Percentiles rank a stretch among this genome's conserved stretches.
Evolutionary conservation across 129 eudicot species (phyloP).

Genomic region (Lonicera japonica): DNA sequence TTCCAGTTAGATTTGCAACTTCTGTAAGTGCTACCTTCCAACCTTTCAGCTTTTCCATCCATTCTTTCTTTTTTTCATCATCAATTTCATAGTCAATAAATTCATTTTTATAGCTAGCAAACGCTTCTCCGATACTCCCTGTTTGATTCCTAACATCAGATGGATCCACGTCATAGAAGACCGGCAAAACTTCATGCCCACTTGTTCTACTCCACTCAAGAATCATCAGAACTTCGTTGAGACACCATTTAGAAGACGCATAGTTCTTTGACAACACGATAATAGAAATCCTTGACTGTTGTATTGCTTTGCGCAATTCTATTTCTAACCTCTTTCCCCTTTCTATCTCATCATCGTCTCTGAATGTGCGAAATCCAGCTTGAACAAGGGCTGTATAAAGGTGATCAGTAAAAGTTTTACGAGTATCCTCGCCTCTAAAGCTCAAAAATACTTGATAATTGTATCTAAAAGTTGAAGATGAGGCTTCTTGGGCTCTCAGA

Average conservation of each 20-base stretch:
- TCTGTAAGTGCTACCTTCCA: conserved; percentile 18
- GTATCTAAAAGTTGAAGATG: neutral
- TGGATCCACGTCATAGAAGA: conserved; percentile 27
- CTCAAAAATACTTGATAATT: conserved; percentile 9
- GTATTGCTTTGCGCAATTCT: conserved; percentile 21
- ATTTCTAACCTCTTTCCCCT: conserved; percentile 16
- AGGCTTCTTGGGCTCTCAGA: too few species aligned
- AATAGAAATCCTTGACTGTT: conserved; percentile 19
- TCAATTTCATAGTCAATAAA: neutral
- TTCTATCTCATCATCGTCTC: conserved; percentile 13
- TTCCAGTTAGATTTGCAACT: neutral
- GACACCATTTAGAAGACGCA: conserved; percentile 33
- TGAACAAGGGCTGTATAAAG: conserved; percentile 2
- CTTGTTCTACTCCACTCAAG: conserved; percentile 9
- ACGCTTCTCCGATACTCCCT: conserved; percentile 6
- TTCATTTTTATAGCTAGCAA: conserved; percentile 13
- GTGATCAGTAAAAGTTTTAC: conserved; percentile 2
- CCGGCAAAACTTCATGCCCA: conserved; percentile 9
- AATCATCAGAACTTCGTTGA: conserved; percentile 21
- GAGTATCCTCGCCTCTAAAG: conserved; percentile 1
- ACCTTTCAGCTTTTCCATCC: conserved; percentile 4
- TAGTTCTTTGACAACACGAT: conserved; percentile 24
- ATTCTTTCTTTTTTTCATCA: neutral
- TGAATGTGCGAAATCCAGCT: conserved; percentile 4
- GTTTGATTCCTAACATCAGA: conserved; percentile 10